A percentile compares a stretch with the other conserved stretches of the same genome.
These are phyloP conservation scores for Calocera viscosa DNA, from an alignment of 768 basidiomycete species.

Conservation along the genomic window DNA sequence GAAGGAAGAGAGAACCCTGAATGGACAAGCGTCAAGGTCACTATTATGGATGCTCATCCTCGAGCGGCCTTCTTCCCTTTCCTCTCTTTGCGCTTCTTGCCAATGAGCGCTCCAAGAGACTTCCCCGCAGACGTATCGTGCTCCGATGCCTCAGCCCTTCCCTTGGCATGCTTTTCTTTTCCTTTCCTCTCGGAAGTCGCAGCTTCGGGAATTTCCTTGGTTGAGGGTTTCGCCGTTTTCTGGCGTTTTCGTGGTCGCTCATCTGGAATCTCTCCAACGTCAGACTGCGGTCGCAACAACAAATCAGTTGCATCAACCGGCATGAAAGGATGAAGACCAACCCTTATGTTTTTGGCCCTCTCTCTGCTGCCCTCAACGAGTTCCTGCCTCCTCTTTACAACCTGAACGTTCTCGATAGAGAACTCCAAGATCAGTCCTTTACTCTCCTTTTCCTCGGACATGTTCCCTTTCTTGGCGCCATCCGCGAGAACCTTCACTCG, in stretches of 20 bases:
- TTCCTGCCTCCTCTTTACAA: conserved; percentile 61
- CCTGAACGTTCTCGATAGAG: conserved; percentile 88
- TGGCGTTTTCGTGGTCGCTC: conserved; percentile 24
- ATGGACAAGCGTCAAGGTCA: too few species aligned
- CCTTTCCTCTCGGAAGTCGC: conserved; percentile 9
- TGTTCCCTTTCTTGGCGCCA: conserved; percentile 26
- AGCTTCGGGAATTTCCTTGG: conserved; percentile 20
- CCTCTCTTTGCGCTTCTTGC: conserved; percentile 63
- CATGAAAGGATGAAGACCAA: too few species aligned
- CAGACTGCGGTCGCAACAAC: too few species aligned
- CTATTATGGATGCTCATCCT: conserved; percentile 13
- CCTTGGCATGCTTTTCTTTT: conserved; percentile 6
- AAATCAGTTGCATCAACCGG: too few species aligned
- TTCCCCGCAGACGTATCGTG: conserved; percentile 24
- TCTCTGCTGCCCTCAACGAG: conserved; percentile 25
- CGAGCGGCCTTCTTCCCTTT: conserved; percentile 29
- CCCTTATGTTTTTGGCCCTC: neutral
- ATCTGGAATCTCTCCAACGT: neutral
- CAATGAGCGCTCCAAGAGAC: conserved; percentile 57
- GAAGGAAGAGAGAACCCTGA: too few species aligned
- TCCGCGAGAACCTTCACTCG: conserved; percentile 21
- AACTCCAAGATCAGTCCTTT: conserved; percentile 78
- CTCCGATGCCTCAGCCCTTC: conserved; percentile 20
- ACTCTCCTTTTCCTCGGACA: conserved; percentile 28
- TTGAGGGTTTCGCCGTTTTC: conserved; percentile 34